Percentiles rank a stretch among this genome's conserved stretches.
These are phyloP conservation scores for Lunularia cruciata DNA, from an alignment of 225 moss, liverwort and hornwort genomes.

Conservation along the genomic window DNA sequence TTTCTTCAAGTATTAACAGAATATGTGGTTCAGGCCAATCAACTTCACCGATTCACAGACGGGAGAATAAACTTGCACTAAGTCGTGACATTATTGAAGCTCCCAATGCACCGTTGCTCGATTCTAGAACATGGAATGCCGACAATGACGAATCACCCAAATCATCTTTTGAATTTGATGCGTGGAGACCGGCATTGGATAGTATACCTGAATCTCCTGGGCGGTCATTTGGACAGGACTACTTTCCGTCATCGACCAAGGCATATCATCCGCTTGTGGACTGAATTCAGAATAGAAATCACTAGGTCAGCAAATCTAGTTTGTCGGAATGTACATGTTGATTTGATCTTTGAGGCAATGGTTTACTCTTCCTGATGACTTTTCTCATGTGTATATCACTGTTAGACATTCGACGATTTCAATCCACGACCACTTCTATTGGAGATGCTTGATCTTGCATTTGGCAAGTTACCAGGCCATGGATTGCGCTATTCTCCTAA, in stretches of 20 bases:
- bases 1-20: background rate
- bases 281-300: background rate
- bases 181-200: conserved; percentile 41
- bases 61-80: background rate
- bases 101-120: conserved; percentile 18
- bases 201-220: conserved; percentile 41
- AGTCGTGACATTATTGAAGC: conserved; percentile 1
- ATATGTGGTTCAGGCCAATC: background rate
- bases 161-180: conserved; percentile 2
- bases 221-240: background rate
- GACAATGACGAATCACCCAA: background rate
- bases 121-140: background rate
- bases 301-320: background rate
- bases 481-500: no score
- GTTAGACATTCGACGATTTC: no score
- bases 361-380: background rate
- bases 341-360: background rate
- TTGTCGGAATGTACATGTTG: background rate
- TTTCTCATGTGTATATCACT: background rate
- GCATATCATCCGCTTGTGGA: conserved; percentile 12
- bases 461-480: no score
- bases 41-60: background rate
- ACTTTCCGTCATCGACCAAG: background rate
- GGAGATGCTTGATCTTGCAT: no score
- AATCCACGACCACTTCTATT: no score